phyloP scores from a whole-genome alignment of 139 green algal genomes.

The Chlamydomonas schloesseri region DNA sequence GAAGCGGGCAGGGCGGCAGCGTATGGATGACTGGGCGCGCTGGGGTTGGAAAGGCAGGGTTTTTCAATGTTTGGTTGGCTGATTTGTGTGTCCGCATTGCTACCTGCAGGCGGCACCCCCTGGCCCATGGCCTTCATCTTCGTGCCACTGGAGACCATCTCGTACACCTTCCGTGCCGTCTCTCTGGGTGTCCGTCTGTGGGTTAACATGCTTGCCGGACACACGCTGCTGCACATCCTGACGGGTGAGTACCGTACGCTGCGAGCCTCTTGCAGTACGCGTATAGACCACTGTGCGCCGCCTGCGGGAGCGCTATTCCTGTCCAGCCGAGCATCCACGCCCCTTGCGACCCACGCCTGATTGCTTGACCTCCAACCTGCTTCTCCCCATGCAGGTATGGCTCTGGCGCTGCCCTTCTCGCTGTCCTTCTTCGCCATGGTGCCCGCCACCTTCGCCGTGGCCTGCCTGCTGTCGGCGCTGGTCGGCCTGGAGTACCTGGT shows the following conservation, averaged over 20 bases:
- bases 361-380: no score
- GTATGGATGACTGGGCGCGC: no score
- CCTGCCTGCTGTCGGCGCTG: constrained; percentile 64
- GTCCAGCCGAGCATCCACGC: no score
- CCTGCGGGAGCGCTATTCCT: no score
- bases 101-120: constrained; percentile 54
- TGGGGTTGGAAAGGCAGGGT: no score
- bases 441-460: constrained; percentile 60
- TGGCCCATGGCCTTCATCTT: constrained; percentile 72
- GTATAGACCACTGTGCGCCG: no score
- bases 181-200: constrained; percentile 66
- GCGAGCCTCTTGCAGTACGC: no score
- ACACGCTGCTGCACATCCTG: constrained; percentile 69
- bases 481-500: constrained; percentile 68
- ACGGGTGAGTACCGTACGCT: constrained; percentile 55
- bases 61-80: no score
- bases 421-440: constrained; percentile 63
- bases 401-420: constrained; percentile 62
- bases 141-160: constrained; percentile 67
- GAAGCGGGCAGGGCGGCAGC: no score
- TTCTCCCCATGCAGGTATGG: constrained; percentile 61
- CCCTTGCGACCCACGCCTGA: no score
- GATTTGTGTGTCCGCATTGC: no score
- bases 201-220: constrained; percentile 69
- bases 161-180: constrained; percentile 63